phyloP scores from a whole-genome alignment of 179 eudicot genomes.

The Beta lomatogona region DNA sequence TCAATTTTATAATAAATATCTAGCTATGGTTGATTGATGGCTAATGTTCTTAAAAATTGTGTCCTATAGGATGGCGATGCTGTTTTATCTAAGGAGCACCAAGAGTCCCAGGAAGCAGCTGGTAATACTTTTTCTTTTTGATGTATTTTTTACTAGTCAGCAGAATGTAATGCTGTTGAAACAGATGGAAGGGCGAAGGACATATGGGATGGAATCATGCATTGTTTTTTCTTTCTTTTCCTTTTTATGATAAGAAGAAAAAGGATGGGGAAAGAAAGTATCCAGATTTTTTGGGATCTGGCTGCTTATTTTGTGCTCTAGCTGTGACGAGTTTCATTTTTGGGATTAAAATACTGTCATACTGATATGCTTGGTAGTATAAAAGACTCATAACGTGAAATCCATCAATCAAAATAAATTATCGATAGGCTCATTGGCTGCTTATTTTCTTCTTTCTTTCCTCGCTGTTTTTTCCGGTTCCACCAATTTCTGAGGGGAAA shows the following conservation, averaged over 20 bases:
- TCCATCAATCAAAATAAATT: background rate
- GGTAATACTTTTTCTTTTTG: conserved; percentile 20
- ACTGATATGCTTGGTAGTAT: background rate
- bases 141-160: background rate
- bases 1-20: too few relatives aligned
- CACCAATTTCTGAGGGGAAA: too few relatives aligned
- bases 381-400: background rate
- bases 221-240: background rate
- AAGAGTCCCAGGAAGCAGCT: conserved; percentile 32
- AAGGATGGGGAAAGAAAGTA: background rate
- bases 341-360: background rate
- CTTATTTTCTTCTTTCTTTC: too few relatives aligned
- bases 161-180: background rate
- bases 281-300: background rate
- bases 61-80: conserved; percentile 43
- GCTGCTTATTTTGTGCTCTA: background rate
- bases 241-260: background rate
- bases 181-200: background rate
- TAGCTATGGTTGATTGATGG: background rate
- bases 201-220: background rate
- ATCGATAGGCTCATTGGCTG: too few relatives aligned
- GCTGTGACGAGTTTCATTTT: background rate
- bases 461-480: too few relatives aligned
- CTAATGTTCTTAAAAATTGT: conserved; percentile 4
- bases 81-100: conserved; percentile 37